Conservation (phyloP, 345 rosid species). For the Raphanus raphanistrum region DNA sequence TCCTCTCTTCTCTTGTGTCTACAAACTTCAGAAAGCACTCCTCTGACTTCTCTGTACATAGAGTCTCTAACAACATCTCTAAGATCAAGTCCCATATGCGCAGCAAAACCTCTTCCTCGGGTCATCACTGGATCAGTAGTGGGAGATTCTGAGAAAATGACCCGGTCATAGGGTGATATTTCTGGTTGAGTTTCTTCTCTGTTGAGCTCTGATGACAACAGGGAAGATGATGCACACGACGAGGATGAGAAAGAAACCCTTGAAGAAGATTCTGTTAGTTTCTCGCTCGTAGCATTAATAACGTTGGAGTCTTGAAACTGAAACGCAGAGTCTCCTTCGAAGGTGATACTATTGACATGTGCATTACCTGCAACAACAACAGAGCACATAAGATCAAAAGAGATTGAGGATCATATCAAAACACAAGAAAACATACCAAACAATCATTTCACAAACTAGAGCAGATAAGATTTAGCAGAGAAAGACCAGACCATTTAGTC, state of each 20-base stretch:
- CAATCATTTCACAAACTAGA: too few species aligned
- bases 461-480: not conserved
- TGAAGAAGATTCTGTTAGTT: constrained; percentile 69
- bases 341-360: constrained; percentile 42
- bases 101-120: constrained; percentile 46
- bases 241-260: constrained; percentile 84
- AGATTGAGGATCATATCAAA: not conserved
- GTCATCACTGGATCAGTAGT: constrained; percentile 53
- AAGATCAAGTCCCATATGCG: constrained; percentile 62
- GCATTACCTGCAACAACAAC: constrained; percentile 49
- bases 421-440: too few species aligned
- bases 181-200: constrained; percentile 59
- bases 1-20: constrained; percentile 62
- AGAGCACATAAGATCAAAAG: constrained; percentile 18
- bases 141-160: constrained; percentile 59
- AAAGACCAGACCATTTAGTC: constrained; percentile 19
- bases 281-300: constrained; percentile 47
- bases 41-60: constrained; percentile 80
- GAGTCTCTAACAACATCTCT: constrained; percentile 89
- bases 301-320: constrained; percentile 50
- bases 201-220: constrained; percentile 61
- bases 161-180: constrained; percentile 50
- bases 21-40: constrained; percentile 55
- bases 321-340: constrained; percentile 42
- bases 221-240: constrained; percentile 85